Conservation (phyloP, 1,284 basidiomycete genomes). For the Heterobasidion parviporum region DNA sequence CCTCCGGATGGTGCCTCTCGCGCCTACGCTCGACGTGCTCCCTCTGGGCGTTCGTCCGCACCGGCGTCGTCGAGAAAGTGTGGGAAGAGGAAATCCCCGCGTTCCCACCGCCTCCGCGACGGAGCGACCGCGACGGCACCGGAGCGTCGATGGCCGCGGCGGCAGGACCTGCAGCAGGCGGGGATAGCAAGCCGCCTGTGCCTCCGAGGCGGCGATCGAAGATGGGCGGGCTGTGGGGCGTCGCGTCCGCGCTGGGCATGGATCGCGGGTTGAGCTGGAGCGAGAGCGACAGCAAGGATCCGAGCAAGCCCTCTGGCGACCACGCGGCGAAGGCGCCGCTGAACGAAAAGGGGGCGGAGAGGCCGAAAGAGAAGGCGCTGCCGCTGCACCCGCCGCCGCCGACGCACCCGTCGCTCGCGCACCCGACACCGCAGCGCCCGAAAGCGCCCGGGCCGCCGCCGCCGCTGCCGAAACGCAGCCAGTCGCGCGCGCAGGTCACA, state of each 20-base stretch:
- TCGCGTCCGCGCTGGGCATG: constrained; percentile 13
- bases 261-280: constrained; percentile 11
- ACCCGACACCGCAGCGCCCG: not conserved
- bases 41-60: constrained; percentile 84
- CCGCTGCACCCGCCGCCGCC: constrained; percentile 9
- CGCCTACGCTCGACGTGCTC: constrained; percentile 84
- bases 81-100: constrained; percentile 73
- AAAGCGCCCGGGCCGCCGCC: constrained; percentile 1
- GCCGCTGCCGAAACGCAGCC: constrained; percentile 3
- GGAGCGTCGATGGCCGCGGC: not conserved
- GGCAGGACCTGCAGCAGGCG: too few species aligned
- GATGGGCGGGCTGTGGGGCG: constrained; percentile 25
- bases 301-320: too few species aligned
- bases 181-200: constrained; percentile 14
- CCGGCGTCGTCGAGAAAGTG: constrained; percentile 72
- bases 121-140: constrained; percentile 1
- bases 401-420: not conserved
- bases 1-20: constrained; percentile 69
- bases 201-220: constrained; percentile 23
- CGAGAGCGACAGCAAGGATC: constrained; percentile 3
- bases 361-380: constrained; percentile 1
- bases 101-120: constrained; percentile 20
- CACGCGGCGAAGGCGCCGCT: constrained; percentile 9
- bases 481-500: not conserved
- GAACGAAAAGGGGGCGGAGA: constrained; percentile 2